These are phyloP conservation scores for Taiozyma onychis DNA, from an alignment of 1,139 yeast species.

Conservation along the genomic window DNA sequence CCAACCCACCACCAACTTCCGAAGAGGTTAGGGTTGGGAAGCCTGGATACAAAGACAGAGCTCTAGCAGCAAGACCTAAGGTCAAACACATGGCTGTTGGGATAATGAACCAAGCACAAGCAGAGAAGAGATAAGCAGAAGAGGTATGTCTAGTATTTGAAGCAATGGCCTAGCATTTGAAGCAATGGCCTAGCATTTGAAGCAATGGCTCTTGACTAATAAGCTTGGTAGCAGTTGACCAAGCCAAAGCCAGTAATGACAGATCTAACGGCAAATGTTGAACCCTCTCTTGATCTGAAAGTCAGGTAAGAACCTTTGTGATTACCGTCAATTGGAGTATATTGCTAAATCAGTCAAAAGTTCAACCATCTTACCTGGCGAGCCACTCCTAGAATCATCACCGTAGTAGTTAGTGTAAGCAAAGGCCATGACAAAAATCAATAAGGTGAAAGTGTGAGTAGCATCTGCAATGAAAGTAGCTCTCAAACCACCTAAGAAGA, in stretches of 20 bases:
- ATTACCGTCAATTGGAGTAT: constrained; percentile 37
- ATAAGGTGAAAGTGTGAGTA: constrained; percentile 37
- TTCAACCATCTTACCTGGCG: constrained; percentile 42
- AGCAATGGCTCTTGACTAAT: constrained; percentile 33
- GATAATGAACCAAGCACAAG: constrained; percentile 39
- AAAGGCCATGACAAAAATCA: constrained; percentile 36
- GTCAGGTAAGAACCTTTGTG: constrained; percentile 43
- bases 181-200: constrained; percentile 35
- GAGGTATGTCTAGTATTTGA: constrained; percentile 26
- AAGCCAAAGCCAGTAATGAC: constrained; percentile 34
- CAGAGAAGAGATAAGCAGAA: constrained; percentile 39
- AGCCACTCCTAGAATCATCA: constrained; percentile 35
- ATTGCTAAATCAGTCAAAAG: constrained; percentile 30
- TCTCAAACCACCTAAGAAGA: constrained; percentile 40
- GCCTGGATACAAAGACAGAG: constrained; percentile 26
- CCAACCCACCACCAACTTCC: constrained; percentile 34
- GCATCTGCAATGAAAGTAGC: constrained; percentile 45
- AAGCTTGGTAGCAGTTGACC: constrained; percentile 6
- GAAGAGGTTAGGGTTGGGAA: constrained; percentile 25
- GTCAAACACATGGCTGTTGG: constrained; percentile 41
- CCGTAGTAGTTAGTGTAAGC: constrained; percentile 39
- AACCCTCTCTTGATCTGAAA: constrained; percentile 39
- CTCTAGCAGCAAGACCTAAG: constrained; percentile 36
- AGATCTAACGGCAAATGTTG: constrained; percentile 31
- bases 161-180: constrained; percentile 33